Evolutionary conservation across 2,329 filamentous ascomycete genomes (phyloP).

Genomic region (Neopestalotiopsis clavispora): DNA sequence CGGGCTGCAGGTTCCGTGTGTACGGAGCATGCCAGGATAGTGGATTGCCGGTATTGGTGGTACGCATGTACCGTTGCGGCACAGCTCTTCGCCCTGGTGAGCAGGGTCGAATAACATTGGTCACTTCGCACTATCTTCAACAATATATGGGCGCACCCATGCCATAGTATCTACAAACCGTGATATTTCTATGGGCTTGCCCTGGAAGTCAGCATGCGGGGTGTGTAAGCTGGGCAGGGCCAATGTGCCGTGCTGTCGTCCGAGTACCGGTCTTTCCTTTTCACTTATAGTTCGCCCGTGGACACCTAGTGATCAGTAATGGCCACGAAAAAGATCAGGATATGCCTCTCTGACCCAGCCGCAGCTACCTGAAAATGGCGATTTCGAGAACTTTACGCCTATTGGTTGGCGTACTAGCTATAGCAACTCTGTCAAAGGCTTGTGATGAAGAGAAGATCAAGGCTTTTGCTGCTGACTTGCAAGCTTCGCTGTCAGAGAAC

Average conservation of each 20-base stretch:
- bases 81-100: neutral
- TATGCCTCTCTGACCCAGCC: neutral
- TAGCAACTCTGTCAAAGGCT: neutral
- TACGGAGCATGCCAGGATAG: neutral
- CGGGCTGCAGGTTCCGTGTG: neutral
- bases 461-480: conserved; percentile 18
- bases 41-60: no score
- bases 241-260: neutral
- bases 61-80: neutral
- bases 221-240: neutral
- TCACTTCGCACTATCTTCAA: neutral
- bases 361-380: neutral
- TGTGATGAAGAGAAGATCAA: neutral
- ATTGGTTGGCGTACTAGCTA: neutral
- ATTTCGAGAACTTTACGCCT: neutral
- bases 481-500: conserved; percentile 22
- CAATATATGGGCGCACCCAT: neutral
- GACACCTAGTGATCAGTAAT: neutral
- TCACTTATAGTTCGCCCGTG: neutral
- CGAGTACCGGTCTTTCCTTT: neutral
- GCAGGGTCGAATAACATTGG: neutral
- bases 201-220: neutral
- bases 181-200: neutral
- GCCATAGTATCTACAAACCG: neutral
- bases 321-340: neutral